Conservation (phyloP, 1,139 yeast genomes). For the Spencermartinsiella ligniputridi region DNA sequence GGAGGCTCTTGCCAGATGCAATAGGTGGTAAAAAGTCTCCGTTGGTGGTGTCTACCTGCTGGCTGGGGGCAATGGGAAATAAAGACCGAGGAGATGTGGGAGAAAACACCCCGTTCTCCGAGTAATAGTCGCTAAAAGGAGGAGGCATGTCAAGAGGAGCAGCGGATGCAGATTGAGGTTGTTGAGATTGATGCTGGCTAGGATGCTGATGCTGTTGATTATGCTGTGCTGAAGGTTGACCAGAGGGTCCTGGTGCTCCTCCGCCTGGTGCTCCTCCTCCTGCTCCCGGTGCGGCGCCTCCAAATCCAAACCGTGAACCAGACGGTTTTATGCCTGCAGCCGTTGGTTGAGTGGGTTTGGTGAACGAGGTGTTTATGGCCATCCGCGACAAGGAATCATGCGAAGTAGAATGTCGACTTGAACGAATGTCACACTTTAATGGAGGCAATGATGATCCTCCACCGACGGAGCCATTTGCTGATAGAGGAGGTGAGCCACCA, state of each 20-base stretch:
- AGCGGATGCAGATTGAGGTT: neutral
- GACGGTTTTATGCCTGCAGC: conserved; percentile 8
- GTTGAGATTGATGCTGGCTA: neutral
- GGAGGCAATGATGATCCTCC: conserved; percentile 10
- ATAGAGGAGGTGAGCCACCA: conserved; percentile 17
- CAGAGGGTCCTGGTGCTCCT: conserved; percentile 3
- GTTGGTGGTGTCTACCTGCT: conserved; percentile 4
- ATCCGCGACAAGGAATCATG: conserved; percentile 15
- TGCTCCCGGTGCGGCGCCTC: conserved; percentile 1
- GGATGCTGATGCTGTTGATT: neutral
- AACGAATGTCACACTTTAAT: conserved; percentile 24
- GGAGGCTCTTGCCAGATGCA: conserved; percentile 28
- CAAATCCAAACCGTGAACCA: conserved; percentile 12
- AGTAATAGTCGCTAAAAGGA: conserved; percentile 13
- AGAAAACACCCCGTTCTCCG: conserved; percentile 21
- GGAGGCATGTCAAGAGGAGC: conserved; percentile 19
- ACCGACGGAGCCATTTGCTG: conserved; percentile 13
- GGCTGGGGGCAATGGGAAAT: conserved; percentile 21
- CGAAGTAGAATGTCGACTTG: conserved; percentile 17
- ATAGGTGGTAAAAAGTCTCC: neutral
- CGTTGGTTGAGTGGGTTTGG: neutral
- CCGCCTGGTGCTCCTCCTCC: neutral
- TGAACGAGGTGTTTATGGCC: conserved; percentile 8
- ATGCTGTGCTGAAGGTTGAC: conserved; percentile 4
- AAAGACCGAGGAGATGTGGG: conserved; percentile 29